A percentile compares a stretch with the other conserved stretches of the same genome.
Conservation (phyloP, 2,329 filamentous ascomycete species). For the Calonectria leucothoes region DNA sequence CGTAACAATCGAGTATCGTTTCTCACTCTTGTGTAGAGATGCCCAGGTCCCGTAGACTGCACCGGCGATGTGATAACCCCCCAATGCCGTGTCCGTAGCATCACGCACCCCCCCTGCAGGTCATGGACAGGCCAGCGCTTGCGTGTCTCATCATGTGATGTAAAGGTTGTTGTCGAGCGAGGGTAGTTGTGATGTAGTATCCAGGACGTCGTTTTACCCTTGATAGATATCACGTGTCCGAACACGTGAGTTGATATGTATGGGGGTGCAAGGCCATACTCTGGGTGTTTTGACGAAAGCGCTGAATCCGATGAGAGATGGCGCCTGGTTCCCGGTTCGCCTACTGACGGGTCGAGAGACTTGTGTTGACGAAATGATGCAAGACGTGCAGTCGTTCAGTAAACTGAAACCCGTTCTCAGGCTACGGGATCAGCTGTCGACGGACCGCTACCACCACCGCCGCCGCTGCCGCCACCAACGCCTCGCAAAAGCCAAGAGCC, state of each 20-base stretch:
- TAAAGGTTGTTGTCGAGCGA: slow-evolving; percentile 28
- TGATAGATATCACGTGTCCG: slow-evolving; percentile 31
- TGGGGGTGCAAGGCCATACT: neutral
- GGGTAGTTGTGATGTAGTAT: slow-evolving; percentile 14
- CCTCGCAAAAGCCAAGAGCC: slow-evolving; percentile 57
- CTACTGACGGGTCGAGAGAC: neutral
- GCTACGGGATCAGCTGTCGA: slow-evolving; percentile 13
- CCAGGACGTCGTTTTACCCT: slow-evolving; percentile 34
- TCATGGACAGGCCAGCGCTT: slow-evolving; percentile 22
- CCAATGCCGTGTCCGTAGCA: slow-evolving; percentile 39
- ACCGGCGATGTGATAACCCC: slow-evolving; percentile 41
- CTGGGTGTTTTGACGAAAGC: neutral
- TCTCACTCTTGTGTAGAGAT: slow-evolving; percentile 28
- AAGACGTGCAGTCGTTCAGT: neutral
- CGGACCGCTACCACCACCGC: slow-evolving; percentile 5
- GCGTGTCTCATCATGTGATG: slow-evolving; percentile 36
- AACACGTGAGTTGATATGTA: slow-evolving; percentile 16
- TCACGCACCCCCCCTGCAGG: slow-evolving; percentile 35
- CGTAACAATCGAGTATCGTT: slow-evolving; percentile 40
- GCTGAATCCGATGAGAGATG: neutral
- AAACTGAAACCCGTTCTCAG: slow-evolving; percentile 19
- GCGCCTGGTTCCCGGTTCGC: neutral
- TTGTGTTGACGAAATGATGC: neutral
- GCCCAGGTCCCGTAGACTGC: slow-evolving; percentile 17
- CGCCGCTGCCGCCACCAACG: slow-evolving; percentile 5